A percentile compares a stretch with the other conserved stretches of the same genome.
These are phyloP conservation scores for Nothophoma quercina DNA, from an alignment of 2,329 filamentous ascomycete genomes.

Conservation along the genomic window DNA sequence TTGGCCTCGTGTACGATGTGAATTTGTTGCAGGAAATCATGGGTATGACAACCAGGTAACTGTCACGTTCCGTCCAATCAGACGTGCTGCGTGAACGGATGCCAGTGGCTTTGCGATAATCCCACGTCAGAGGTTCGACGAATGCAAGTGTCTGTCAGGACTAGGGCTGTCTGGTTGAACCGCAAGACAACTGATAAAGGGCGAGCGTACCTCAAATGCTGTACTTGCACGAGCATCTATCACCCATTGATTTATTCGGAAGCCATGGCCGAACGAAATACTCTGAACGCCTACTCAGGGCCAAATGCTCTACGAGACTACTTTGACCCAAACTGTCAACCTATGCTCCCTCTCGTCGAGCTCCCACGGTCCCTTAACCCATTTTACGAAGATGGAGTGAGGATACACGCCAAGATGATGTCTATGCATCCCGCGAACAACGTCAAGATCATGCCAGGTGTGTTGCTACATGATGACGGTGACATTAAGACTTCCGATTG, in stretches of 20 bases:
- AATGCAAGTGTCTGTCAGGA: background rate
- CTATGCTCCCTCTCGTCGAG: conserved; percentile 68
- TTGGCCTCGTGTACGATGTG: background rate
- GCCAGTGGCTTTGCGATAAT: background rate
- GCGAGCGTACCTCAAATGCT: background rate
- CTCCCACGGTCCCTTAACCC: conserved; percentile 66
- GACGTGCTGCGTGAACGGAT: background rate
- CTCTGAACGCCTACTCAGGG: conserved; percentile 64
- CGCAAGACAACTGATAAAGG: background rate
- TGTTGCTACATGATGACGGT: background rate
- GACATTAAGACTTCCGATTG: too few relatives aligned
- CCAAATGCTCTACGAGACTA: conserved; percentile 65
- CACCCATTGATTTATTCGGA: background rate
- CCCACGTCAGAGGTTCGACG: background rate
- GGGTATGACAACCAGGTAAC: background rate
- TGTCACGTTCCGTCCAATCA: background rate
- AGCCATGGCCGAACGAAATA: conserved; percentile 19
- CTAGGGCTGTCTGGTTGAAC: background rate
- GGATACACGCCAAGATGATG: conserved; percentile 73
- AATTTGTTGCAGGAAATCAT: background rate
- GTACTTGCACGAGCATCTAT: background rate
- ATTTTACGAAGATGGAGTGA: conserved; percentile 63
- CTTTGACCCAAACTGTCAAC: conserved; percentile 65
- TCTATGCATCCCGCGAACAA: conserved; percentile 70
- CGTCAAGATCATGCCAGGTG: conserved; percentile 69